phyloP scores from a whole-genome alignment of 805 yeast genomes.

The Candida khao-thaluensis region DNA sequence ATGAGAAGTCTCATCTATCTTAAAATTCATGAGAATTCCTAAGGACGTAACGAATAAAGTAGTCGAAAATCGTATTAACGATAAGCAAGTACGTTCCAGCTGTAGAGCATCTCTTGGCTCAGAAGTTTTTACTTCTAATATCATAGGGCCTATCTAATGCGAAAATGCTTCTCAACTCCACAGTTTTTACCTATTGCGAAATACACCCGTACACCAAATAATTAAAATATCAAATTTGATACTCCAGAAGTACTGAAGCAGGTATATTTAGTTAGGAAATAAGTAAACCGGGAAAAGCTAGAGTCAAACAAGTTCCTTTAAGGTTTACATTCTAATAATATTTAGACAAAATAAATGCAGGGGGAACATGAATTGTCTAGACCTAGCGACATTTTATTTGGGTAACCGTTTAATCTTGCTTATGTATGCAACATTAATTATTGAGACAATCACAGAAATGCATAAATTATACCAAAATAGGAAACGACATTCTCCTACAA shows the following conservation, averaged over 20 bases:
- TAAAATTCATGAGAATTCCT: slow-evolving; percentile 46
- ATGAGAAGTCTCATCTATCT: slow-evolving; percentile 32
- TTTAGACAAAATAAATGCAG: neutral
- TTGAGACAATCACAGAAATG: neutral
- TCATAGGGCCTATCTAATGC: slow-evolving; percentile 11
- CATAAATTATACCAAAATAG: neutral
- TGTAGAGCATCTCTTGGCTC: slow-evolving; percentile 57
- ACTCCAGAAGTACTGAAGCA: too few relatives aligned
- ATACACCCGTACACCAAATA: neutral
- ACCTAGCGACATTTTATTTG: neutral
- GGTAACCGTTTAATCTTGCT: neutral
- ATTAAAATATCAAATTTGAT: too few relatives aligned
- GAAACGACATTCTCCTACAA: neutral
- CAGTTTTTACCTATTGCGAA: too few relatives aligned
- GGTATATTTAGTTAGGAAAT: too few relatives aligned
- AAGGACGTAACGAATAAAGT: slow-evolving; percentile 47
- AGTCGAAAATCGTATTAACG: slow-evolving; percentile 47
- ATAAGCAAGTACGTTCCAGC: slow-evolving; percentile 51
- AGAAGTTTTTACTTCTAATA: slow-evolving; percentile 33
- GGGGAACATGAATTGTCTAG: neutral
- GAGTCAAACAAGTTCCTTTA: too few relatives aligned
- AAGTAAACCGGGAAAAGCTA: too few relatives aligned
- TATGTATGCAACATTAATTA: neutral
- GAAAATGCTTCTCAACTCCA: too few relatives aligned
- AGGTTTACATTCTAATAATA: too few relatives aligned